Evolutionary conservation across 2,329 filamentous ascomycete genomes (phyloP).

Genomic region (Xylaria sp.): DNA sequence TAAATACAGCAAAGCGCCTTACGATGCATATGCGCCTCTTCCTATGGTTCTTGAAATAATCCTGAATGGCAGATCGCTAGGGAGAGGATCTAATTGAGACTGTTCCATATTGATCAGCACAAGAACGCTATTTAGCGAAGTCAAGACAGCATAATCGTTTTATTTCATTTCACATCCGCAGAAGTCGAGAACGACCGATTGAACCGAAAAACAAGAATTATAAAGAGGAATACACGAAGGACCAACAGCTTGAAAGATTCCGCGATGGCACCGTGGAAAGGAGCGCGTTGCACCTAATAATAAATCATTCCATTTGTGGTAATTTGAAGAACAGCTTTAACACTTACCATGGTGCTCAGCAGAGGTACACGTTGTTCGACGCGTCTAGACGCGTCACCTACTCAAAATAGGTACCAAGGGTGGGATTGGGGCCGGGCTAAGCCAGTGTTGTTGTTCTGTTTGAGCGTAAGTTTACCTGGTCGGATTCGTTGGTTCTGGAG

Average conservation of each 20-base stretch:
- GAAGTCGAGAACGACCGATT: not conserved
- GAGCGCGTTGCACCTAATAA: not conserved
- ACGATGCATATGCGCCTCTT: slow-evolving; percentile 97
- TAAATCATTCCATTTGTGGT: not conserved
- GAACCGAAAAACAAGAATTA: not conserved
- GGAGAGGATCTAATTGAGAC: slow-evolving; percentile 89
- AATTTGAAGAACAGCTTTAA: not conserved
- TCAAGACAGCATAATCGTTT: not conserved
- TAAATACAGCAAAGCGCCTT: slow-evolving; percentile 40
- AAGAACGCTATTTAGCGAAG: not conserved
- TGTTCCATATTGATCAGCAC: slow-evolving; percentile 58
- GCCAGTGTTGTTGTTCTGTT: slow-evolving; percentile 12
- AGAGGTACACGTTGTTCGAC: not conserved
- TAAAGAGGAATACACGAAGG: not conserved
- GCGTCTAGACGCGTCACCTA: slow-evolving; percentile 22
- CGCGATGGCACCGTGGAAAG: not conserved
- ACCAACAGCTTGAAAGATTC: not conserved
- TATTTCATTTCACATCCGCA: slow-evolving; percentile 4
- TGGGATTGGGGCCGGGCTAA: not conserved
- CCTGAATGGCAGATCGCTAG: slow-evolving; percentile 84
- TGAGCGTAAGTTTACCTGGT: slow-evolving; percentile 2
- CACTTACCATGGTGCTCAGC: slow-evolving; percentile 26
- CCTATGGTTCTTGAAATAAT: slow-evolving; percentile 97
- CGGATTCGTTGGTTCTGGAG: slow-evolving; percentile 14
- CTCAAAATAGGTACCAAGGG: not conserved